Base-by-base conservation (phyloP, 2,329 filamentous ascomycete species). In the Neonectria punicea region DNA sequence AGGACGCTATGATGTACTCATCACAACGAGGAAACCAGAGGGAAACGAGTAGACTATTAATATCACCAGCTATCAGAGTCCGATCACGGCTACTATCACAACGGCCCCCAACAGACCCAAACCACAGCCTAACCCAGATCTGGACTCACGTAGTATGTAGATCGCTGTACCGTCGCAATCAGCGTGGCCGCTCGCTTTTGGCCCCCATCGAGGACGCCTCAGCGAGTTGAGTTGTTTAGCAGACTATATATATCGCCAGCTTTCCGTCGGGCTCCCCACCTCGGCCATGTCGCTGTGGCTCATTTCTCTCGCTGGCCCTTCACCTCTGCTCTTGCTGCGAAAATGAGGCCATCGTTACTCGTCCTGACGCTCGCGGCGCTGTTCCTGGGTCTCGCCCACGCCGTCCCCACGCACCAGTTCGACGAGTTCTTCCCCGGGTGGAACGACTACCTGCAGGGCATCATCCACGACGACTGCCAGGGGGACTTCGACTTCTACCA, bases 361-460 rank as follows among this genome's bases (percentile, higher is more conserved):
- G 16, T 18, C 13, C 13, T 56, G 25, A 7, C 34, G 4, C 11
- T 14, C 11, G 41, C 28, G 28, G 43, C 53, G 16, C 25, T 56
- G 25, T 14, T 34, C 30, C 6, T n/a, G 41, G 30, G 25, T 18
- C 16, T 34, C 2, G 53, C 25, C 5, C 39, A 32, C 5, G 41
- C 18, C 53, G 20, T 30, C 7, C 41, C 53, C 9, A 56, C 53
- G 6, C 53, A 44, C 39, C 41, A 56, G 11, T 56, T 56, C 20
- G 36, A 71, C 1, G 47, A 63, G 8, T 71, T 71, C 50, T 72
- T 72, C 44, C 62, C 67, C n/a, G 67, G 67, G 18, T 70, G 70
- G 70, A 32, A 67, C 0, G 0, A 0, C 7, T 8, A 59, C 8
- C 44, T 71, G 11, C 56, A 66, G 11, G 30, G 44, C 0, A 65